These are phyloP conservation scores for Dipteronia dyeriana DNA, from an alignment of 345 rosid genomes.

Conservation along the genomic window DNA sequence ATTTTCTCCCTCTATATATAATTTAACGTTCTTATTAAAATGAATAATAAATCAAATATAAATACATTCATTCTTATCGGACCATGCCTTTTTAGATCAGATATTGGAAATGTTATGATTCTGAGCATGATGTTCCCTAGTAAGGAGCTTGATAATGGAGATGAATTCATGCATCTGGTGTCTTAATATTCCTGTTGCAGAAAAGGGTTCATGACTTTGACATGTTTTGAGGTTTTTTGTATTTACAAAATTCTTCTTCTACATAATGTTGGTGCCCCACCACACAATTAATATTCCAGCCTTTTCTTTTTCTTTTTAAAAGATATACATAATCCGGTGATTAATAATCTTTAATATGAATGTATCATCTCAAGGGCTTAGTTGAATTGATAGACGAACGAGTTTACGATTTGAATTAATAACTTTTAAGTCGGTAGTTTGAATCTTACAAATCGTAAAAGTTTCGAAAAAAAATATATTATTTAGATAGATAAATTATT, in stretches of 20 bases:
- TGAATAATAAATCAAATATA: too few species aligned
- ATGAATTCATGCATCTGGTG: background rate
- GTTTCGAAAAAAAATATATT: too few species aligned
- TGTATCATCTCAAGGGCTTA: too few species aligned
- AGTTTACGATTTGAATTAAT: too few species aligned
- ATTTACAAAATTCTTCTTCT: background rate
- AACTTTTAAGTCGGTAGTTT: too few species aligned
- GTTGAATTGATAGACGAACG: too few species aligned
- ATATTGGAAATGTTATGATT: background rate
- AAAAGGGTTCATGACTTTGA: constrained; percentile 1
- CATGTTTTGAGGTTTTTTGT: background rate
- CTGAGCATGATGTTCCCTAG: constrained; percentile 9
- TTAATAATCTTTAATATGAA: background rate
- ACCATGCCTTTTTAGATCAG: background rate
- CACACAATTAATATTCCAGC: background rate
- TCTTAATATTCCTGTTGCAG: background rate
- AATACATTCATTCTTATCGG: too few species aligned
- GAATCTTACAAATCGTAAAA: too few species aligned
- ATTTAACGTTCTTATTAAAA: too few species aligned
- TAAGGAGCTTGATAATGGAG: constrained; percentile 24
- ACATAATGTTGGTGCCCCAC: background rate
- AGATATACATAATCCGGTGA: background rate
- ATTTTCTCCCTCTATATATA: too few species aligned
- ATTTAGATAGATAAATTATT: too few species aligned
- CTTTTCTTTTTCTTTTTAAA: background rate